phyloP scores from a whole-genome alignment of 2,329 filamentous ascomycete genomes.

The Gremmenia infestans region DNA sequence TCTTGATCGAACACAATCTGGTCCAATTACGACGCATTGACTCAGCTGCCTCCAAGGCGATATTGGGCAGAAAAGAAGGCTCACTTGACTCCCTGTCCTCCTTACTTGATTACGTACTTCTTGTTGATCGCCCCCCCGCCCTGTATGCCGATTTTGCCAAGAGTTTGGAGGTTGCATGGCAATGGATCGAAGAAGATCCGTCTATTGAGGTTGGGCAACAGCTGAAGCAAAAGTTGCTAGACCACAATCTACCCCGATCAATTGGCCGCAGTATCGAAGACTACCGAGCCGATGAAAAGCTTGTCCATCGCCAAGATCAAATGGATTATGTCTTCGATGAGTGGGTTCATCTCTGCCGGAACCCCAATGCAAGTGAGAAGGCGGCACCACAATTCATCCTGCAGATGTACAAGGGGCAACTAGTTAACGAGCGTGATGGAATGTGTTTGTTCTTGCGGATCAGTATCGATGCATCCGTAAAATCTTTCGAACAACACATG shows the following conservation, averaged over 20 bases:
- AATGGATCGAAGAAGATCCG: constrained; percentile 74
- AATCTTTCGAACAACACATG: constrained; percentile 68
- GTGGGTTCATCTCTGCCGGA: constrained; percentile 80
- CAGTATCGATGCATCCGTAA: constrained; percentile 74
- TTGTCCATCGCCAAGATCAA: constrained; percentile 65
- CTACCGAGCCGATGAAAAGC: constrained; percentile 45
- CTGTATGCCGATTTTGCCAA: constrained; percentile 81
- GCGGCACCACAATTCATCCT: constrained; percentile 71
- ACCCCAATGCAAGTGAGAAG: constrained; percentile 69
- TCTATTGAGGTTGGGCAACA: constrained; percentile 60
- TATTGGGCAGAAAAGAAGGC: constrained; percentile 64
- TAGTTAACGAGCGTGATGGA: constrained; percentile 71
- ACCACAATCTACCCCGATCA: constrained; percentile 51
- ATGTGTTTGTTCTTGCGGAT: constrained; percentile 74
- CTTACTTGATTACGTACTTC: constrained; percentile 71
- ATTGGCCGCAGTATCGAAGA: constrained; percentile 34
- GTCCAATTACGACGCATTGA: constrained; percentile 63
- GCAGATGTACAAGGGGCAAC: constrained; percentile 70
- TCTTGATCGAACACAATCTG: constrained; percentile 54
- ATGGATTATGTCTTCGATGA: constrained; percentile 95
- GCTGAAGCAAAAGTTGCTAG: constrained; percentile 61
- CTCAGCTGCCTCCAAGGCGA: constrained; percentile 64
- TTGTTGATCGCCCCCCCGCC: constrained; percentile 71
- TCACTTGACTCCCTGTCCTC: constrained; percentile 77
- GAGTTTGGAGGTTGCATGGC: constrained; percentile 74